Base-by-base conservation (phyloP, 352 stramenopile species). In the Sclerospora graminicola region DNA sequence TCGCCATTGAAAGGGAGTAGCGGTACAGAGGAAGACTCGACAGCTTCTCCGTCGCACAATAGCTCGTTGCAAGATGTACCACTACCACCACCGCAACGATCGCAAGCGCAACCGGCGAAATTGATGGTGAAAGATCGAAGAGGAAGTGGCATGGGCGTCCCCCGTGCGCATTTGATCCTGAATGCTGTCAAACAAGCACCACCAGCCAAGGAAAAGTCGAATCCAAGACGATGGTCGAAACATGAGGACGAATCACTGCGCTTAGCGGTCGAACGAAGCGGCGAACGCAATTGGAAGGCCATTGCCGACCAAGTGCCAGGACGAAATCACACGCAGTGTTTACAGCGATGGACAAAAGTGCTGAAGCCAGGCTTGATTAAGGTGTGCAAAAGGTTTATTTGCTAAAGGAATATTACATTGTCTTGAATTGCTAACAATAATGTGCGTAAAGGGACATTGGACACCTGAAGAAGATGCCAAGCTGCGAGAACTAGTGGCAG, bases 311-410 rank as follows among this genome's bases (percentile, higher is more conserved):
- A 94, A 51, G 83, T 97, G 16, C 81, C 81, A 4, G 85, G 82
- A 18, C 63, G 88, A 9, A 97, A 96, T 51, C 86, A 97, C 55
- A 94, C 85, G 35, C 88, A 97, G 62, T 96, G 87, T 58, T 51
- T 96, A 37, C 88, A 97, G 50, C 74, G 88, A 13, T 97, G 88
- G 88, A 95, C 82, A 2, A 97, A 97, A 66, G 87, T 96, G 41
- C 66, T 97, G 9, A 91, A 92, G 41, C 84, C 86, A n/a, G 87
- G 87, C 0, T 71, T 97, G 30, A 94, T 94, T 38, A 97, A 96
- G 65, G 85, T 89, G 42, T 4, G 14, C 18, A 16, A 41, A 14
- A 23, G 26, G n/a, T n/a, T n/a, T n/a, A n/a, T n/a, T 32, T 40
- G 19, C 2, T 34, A 16, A 11, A 13, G 5, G 14, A n/a, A 20